These are phyloP conservation scores for Citrus unshiu DNA, from an alignment of 345 rosid genomes.

Conservation along the genomic window DNA sequence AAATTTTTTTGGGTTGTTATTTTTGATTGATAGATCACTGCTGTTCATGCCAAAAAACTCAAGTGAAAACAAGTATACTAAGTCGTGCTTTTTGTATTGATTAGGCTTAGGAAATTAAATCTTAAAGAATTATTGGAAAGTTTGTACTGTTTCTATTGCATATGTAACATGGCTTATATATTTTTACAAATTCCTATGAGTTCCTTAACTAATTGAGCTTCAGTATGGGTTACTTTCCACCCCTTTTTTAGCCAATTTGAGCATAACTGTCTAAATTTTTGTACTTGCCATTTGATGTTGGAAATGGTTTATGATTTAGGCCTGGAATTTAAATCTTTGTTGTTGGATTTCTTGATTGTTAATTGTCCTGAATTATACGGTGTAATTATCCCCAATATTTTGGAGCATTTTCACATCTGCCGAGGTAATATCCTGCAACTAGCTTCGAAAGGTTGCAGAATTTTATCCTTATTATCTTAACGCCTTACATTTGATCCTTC, in stretches of 20 bases:
- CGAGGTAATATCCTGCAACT: neutral
- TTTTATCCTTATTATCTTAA: neutral
- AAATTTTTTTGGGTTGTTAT: neutral
- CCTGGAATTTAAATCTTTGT: neutral
- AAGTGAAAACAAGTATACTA: neutral
- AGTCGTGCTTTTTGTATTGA: neutral
- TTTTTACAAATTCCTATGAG: neutral
- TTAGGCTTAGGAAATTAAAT: neutral
- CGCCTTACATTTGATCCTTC: neutral
- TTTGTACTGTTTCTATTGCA: neutral
- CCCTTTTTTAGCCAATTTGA: too few species aligned
- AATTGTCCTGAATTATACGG: neutral
- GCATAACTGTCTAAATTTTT: neutral
- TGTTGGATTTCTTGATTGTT: neutral
- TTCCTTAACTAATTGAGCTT: neutral
- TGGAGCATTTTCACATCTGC: neutral
- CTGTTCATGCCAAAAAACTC: too few species aligned
- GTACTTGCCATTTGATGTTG: neutral
- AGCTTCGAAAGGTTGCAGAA: neutral
- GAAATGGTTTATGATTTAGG: neutral
- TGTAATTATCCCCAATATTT: neutral
- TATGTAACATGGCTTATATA: neutral
- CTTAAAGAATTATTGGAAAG: neutral
- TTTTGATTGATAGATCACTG: neutral
- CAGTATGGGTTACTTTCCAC: neutral